These are phyloP conservation scores for Uromyces viciae-fabae DNA, from an alignment of 1,284 basidiomycete species.

Conservation along the genomic window DNA sequence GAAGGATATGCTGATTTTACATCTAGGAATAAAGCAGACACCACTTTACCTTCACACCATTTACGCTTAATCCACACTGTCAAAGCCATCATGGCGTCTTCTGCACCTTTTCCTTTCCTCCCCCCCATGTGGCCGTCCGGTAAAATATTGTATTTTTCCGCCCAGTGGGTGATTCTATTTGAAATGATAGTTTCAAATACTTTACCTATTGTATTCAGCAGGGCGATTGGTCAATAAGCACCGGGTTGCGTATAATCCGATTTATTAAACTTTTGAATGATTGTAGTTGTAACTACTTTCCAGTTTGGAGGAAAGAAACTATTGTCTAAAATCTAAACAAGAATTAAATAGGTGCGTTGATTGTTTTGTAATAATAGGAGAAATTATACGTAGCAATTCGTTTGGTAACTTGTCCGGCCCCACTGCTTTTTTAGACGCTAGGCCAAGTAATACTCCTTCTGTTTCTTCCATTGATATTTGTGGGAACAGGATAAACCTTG, in stretches of 20 bases:
- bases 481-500: neutral
- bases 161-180: conserved; percentile 7
- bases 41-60: conserved; percentile 24
- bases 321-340: conserved; percentile 1
- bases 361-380: neutral
- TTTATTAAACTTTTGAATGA: conserved; percentile 6
- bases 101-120: neutral
- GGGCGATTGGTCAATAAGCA: conserved; percentile 17
- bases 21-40: neutral
- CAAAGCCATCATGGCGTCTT: conserved; percentile 6
- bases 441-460: neutral
- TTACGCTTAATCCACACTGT: conserved; percentile 4
- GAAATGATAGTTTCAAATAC: conserved; percentile 4
- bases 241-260: conserved; percentile 1
- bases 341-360: neutral
- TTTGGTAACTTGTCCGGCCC: neutral
- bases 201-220: neutral
- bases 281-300: neutral
- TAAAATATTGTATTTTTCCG: neutral
- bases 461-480: neutral
- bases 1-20: conserved; percentile 18
- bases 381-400: neutral
- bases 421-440: conserved; percentile 1
- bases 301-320: neutral
- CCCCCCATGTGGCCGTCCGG: conserved; percentile 25